phyloP scores from a whole-genome alignment of 2,329 filamentous ascomycete species.

The Phialemoniopsis sp. region DNA sequence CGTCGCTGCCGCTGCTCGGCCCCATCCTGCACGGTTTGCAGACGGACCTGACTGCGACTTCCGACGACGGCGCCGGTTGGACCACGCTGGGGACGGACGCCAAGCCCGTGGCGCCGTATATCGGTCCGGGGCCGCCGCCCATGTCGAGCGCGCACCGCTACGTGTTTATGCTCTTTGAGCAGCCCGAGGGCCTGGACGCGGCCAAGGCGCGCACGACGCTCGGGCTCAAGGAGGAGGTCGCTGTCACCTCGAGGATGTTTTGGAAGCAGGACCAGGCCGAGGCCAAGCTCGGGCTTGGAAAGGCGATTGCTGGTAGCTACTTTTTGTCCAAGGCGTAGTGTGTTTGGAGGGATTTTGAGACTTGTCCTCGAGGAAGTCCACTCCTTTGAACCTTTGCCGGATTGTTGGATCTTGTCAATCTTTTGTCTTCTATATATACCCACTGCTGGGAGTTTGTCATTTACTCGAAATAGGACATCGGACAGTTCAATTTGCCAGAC shows the following conservation, averaged over 20 bases:
- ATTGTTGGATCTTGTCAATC: no score
- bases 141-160: conserved; percentile 10
- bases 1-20: conserved; percentile 30
- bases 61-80: conserved; percentile 4
- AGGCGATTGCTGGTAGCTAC: conserved; percentile 15
- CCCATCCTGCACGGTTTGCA: conserved; percentile 45
- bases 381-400: no score
- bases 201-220: conserved; percentile 20
- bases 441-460: no score
- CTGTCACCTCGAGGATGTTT: conserved; percentile 29
- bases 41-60: conserved; percentile 22
- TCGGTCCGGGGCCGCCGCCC: conserved; percentile 7
- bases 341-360: no score
- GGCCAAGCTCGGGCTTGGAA: conserved; percentile 14
- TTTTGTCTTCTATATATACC: no score
- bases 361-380: no score
- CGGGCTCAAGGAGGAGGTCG: conserved; percentile 25
- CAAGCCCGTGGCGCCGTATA: conserved; percentile 3
- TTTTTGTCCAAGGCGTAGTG: conserved; percentile 8
- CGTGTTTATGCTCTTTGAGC: conserved; percentile 10
- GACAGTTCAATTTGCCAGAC: no score
- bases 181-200: conserved; percentile 8
- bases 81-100: not conserved
- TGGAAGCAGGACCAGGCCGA: conserved; percentile 36
- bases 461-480: no score